phyloP scores from a whole-genome alignment of 163 green algal genomes.

The Chlamydomonas reinhardtii region DNA sequence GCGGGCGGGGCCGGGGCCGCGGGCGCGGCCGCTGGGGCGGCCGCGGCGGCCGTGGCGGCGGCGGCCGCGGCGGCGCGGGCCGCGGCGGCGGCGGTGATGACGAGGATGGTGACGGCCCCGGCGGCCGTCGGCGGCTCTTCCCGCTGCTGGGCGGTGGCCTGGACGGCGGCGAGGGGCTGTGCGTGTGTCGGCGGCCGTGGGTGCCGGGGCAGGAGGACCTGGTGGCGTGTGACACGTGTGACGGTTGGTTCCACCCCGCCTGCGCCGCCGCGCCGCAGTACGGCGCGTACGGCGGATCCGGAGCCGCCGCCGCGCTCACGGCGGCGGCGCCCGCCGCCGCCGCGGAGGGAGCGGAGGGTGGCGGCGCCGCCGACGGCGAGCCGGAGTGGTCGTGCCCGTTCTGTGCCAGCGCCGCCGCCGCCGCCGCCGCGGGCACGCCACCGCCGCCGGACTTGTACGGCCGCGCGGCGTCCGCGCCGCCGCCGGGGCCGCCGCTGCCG shows the following conservation, averaged over 20 bases:
- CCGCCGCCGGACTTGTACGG: no score
- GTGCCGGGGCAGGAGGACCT: constrained; percentile 6
- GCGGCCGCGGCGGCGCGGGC: not conserved
- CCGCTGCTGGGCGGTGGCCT: not conserved
- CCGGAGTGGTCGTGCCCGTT: not conserved
- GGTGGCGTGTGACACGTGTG: constrained; percentile 27
- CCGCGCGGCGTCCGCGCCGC: no score
- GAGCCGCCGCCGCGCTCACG: no score
- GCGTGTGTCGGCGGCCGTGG: constrained; percentile 8
- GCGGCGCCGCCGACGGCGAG: not conserved
- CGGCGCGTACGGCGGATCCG: not conserved
- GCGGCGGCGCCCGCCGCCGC: no score
- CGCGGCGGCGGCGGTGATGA: not conserved
- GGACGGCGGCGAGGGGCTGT: constrained; percentile 13
- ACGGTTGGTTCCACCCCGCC: constrained; percentile 34
- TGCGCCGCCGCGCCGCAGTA: not conserved
- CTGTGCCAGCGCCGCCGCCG: not conserved
- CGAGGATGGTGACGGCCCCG: not conserved
- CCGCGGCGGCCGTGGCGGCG: not conserved
- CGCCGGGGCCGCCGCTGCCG: not conserved
- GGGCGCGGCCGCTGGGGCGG: not conserved
- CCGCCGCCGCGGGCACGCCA: no score
- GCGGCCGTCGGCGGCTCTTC: not conserved
- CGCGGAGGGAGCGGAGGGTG: no score
- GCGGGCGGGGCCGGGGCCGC: constrained; percentile 1